Evolutionary conservation across 2,329 filamentous ascomycete genomes (phyloP), one percentile per base, ranked within the genome.

Genomic region (Hymenoscyphus linearis): DNA sequence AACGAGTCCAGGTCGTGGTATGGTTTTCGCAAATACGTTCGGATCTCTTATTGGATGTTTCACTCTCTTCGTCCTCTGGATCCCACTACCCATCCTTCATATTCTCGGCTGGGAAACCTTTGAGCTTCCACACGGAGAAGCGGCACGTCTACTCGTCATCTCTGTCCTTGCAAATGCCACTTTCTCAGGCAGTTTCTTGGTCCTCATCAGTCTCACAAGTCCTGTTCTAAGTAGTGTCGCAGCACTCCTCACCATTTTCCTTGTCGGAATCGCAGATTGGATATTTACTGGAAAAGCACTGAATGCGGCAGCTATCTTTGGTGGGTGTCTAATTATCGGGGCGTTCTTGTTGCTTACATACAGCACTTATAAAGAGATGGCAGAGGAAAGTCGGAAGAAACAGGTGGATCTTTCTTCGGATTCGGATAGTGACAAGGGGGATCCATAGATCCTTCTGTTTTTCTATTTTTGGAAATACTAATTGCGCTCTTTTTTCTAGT

Each of bases 11-110:
- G 85, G 84, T n/a, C 86, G 93, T n/a, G 93, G 92, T 68, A 95
- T 96, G 81, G 87, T 98, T 63, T 98, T 99, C 69, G 93, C 95
- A 70, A 98, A 96, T 73, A 88, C 90, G 0, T 95, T 98, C 71
- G 95, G 91, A 59, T 90, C 87, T 66, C 79, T 93, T 72, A 95
- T 99, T 65, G 95, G 95, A 2, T 70, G 80, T 6, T 97, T 98
- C 73, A 99, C 95, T 0, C 76, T 98, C 27, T 76, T 84, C 0
- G 89, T 98, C 6, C 83, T 99, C 3, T 99, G 95, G 95, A 85
- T 98, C 54, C 95, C 95, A 0, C 74, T 99, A 9, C 93, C 93
- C 0, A 77, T 98, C 35, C 78, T 99, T 35, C 91, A 99, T 75
- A 76, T 86, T 62, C 79, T 86, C 12, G 90, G 90, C 0, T 82